These are phyloP conservation scores for Phytophthora quininea DNA, from an alignment of 352 stramenopile species.

Conservation along the genomic window DNA sequence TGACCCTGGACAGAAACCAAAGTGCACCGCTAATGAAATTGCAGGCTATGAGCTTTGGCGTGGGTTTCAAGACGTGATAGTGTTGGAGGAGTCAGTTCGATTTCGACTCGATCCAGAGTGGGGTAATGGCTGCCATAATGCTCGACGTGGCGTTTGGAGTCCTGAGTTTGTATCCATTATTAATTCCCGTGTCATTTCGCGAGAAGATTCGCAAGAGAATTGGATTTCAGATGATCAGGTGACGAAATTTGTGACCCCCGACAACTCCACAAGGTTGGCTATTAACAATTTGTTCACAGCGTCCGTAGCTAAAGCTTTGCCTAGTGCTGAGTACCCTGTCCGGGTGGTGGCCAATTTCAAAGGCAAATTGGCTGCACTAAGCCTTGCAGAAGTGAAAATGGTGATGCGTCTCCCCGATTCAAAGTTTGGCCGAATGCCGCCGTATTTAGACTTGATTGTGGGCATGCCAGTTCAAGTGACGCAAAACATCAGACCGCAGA, in stretches of 20 bases:
- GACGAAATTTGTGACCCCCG: not conserved
- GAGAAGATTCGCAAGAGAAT: not conserved
- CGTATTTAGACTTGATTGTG: conserved; percentile 1
- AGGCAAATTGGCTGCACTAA: not conserved
- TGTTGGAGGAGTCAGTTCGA: conserved; percentile 10
- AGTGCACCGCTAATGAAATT: not conserved
- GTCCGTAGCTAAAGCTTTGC: not conserved
- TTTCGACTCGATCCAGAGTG: conserved; percentile 9
- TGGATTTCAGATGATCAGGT: not conserved
- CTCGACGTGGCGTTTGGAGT: conserved; percentile 1
- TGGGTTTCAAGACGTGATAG: not conserved
- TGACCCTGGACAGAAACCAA: not conserved
- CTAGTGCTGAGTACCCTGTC: not conserved
- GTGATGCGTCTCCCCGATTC: conserved; percentile 3
- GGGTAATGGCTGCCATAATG: conserved; percentile 1
- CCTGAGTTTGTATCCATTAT: conserved; percentile 3
- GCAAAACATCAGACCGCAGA: conserved; percentile 4
- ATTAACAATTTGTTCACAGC: conserved; percentile 9
- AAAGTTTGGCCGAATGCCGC: conserved; percentile 7
- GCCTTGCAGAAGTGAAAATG: not conserved
- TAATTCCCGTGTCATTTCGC: not conserved
- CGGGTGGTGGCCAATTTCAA: conserved; percentile 8
- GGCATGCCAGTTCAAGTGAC: conserved; percentile 11
- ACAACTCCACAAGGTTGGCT: not conserved
- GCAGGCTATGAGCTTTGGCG: conserved; percentile 4